Conservation (phyloP, 768 basidiomycete species). For the Melanogaster broomeanus region DNA sequence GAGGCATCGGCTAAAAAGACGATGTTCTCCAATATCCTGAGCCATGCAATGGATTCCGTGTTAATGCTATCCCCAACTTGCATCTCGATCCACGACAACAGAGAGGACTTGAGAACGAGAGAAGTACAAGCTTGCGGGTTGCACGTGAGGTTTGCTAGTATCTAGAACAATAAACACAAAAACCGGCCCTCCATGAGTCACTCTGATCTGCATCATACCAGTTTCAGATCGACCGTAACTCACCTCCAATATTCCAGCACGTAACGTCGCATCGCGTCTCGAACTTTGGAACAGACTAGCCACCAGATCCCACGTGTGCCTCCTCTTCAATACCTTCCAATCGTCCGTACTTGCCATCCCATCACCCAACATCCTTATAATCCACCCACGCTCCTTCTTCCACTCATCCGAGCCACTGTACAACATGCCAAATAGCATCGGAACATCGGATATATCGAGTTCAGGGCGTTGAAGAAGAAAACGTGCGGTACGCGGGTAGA, state of each 20-base stretch:
- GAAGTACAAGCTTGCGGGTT: slow-evolving; percentile 69
- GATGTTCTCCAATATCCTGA: slow-evolving; percentile 66
- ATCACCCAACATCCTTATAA: slow-evolving; percentile 78
- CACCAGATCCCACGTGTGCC: slow-evolving; percentile 88
- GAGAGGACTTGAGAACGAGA: slow-evolving; percentile 67
- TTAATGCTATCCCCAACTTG: slow-evolving; percentile 42
- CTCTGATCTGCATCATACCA: neutral
- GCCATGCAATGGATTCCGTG: slow-evolving; percentile 59
- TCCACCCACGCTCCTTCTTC: slow-evolving; percentile 91
- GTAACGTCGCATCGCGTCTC: slow-evolving; percentile 49
- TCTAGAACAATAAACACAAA: slow-evolving; percentile 38
- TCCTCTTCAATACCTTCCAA: slow-evolving; percentile 76
- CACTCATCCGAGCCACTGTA: slow-evolving; percentile 79
- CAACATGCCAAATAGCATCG: slow-evolving; percentile 87
- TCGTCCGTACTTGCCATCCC: slow-evolving; percentile 76
- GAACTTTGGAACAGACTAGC: slow-evolving; percentile 80
- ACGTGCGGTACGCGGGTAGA: slow-evolving; percentile 82
- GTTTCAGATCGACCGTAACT: slow-evolving; percentile 13
- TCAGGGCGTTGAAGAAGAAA: slow-evolving; percentile 90
- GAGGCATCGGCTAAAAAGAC: slow-evolving; percentile 46
- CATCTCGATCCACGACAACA: slow-evolving; percentile 84
- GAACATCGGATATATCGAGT: slow-evolving; percentile 81
- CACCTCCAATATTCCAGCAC: slow-evolving; percentile 70
- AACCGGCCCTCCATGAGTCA: neutral
- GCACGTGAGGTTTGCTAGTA: slow-evolving; percentile 74